These are phyloP conservation scores for Rhodomyrtus psidioides DNA, from an alignment of 441 rosid genomes.

Conservation along the genomic window DNA sequence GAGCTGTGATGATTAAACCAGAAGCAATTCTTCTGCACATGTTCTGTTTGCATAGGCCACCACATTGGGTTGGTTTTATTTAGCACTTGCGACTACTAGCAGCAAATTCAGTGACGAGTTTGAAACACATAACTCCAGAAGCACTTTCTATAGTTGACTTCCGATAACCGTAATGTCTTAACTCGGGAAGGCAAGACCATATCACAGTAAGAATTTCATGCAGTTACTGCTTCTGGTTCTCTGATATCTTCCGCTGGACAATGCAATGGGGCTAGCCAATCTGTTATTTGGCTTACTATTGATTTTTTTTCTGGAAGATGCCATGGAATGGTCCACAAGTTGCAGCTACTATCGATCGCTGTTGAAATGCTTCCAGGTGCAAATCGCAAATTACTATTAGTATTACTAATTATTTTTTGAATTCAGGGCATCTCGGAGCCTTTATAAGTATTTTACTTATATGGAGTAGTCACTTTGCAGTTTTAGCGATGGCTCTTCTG, in stretches of 20 bases:
- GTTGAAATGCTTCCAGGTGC: conserved; percentile 69
- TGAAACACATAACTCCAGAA: too few species aligned
- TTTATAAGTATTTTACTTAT: conserved; percentile 12
- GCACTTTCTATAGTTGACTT: too few species aligned
- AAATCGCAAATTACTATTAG: conserved; percentile 2
- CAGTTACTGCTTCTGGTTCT: conserved; percentile 45
- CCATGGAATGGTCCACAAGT: conserved; percentile 82
- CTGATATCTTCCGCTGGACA: conserved; percentile 54
- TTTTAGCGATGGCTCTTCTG: conserved; percentile 83
- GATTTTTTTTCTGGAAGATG: conserved; percentile 92
- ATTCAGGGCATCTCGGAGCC: not conserved
- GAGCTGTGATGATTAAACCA: too few species aligned
- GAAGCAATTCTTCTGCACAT: too few species aligned
- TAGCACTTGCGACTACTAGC: too few species aligned
- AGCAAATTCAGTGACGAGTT: too few species aligned
- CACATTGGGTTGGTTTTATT: too few species aligned
- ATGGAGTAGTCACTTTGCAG: conserved; percentile 40
- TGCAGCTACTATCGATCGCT: conserved; percentile 59
- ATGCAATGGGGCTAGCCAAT: conserved; percentile 56
- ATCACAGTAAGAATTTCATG: conserved; percentile 45
- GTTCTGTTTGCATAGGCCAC: too few species aligned
- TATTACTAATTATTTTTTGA: not conserved
- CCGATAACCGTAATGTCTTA: too few species aligned
- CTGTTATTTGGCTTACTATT: conserved; percentile 88
- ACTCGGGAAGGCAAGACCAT: conserved; percentile 38